phyloP scores from a whole-genome alignment of 2,329 filamentous ascomycete species.

The Monilinia polystroma region DNA sequence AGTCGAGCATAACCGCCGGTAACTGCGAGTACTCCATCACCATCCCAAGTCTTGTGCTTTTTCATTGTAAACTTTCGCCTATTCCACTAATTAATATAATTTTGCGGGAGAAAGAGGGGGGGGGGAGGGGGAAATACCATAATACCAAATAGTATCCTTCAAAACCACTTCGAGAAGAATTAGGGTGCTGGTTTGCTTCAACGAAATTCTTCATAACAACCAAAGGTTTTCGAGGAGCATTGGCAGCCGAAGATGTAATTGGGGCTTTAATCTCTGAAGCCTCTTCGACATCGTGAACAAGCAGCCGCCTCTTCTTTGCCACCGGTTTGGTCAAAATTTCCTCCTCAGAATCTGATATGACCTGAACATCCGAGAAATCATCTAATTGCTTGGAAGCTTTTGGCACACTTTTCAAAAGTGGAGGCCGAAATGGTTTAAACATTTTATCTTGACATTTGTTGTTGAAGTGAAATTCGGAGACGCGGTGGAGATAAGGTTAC shows the following conservation, averaged over 20 bases:
- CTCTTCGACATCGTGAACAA: slow-evolving; percentile 36
- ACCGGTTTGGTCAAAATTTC: slow-evolving; percentile 28
- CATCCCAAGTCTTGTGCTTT: slow-evolving; percentile 77
- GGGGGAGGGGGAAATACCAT: slow-evolving; percentile 32
- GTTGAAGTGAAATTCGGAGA: slow-evolving; percentile 7
- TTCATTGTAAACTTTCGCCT: slow-evolving; percentile 69
- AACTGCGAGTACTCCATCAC: slow-evolving; percentile 64
- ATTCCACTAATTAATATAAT: slow-evolving; percentile 1
- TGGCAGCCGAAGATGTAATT: slow-evolving; percentile 28
- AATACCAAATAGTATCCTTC: slow-evolving; percentile 41
- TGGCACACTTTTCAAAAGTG: slow-evolving; percentile 31
- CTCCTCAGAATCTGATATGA: slow-evolving; percentile 27
- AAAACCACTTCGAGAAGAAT: slow-evolving; percentile 17
- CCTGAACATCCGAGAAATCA: slow-evolving; percentile 23
- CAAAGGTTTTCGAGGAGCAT: slow-evolving; percentile 38
- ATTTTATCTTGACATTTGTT: slow-evolving; percentile 28
- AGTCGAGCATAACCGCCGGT: slow-evolving; percentile 57
- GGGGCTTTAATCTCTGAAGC: slow-evolving; percentile 27
- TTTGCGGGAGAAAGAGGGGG: neutral
- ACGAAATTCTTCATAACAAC: slow-evolving; percentile 33
- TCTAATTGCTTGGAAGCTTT: slow-evolving; percentile 29
- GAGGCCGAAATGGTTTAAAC: slow-evolving; percentile 41
- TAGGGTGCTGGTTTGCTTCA: slow-evolving; percentile 25
- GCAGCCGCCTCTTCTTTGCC: slow-evolving; percentile 34
- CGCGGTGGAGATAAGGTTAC: slow-evolving; percentile 10